These are phyloP conservation scores for Spiraea crenata DNA, from an alignment of 331 rosid genomes.

Conservation along the genomic window DNA sequence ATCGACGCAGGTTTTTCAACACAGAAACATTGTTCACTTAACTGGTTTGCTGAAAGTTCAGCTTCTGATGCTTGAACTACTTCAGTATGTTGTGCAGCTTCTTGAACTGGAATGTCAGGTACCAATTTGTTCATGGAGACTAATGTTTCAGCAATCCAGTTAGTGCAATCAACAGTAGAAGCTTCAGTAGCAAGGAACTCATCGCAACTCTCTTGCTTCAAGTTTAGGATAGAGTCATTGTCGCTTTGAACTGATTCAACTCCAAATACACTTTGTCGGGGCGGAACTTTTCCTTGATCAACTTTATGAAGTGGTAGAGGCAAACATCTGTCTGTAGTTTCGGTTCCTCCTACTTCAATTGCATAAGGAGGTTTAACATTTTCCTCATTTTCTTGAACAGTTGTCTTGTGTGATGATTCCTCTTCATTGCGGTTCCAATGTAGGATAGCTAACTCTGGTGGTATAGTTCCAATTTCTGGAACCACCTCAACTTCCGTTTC, in stretches of 20 bases:
- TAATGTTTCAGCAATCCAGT: slow-evolving; percentile 27
- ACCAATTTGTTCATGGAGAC: slow-evolving; percentile 34
- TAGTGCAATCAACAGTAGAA: slow-evolving; percentile 32
- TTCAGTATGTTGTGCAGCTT: slow-evolving; percentile 22
- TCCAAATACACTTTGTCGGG: slow-evolving; percentile 17
- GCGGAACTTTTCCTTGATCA: slow-evolving; percentile 27
- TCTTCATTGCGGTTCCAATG: slow-evolving; percentile 27
- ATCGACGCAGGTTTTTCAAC: slow-evolving; percentile 24
- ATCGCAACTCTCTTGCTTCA: slow-evolving; percentile 23
- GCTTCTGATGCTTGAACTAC: slow-evolving; percentile 30
- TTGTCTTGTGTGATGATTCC: slow-evolving; percentile 15
- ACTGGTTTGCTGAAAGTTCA: slow-evolving; percentile 26
- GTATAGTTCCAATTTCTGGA: slow-evolving; percentile 28
- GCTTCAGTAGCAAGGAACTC: slow-evolving; percentile 14
- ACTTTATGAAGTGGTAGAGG: not conserved
- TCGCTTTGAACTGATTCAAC: slow-evolving; percentile 15
- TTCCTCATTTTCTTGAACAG: slow-evolving; percentile 29
- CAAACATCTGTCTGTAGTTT: slow-evolving; percentile 23
- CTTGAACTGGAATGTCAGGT: slow-evolving; percentile 30
- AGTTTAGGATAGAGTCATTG: slow-evolving; percentile 23
- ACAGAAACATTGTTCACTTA: slow-evolving; percentile 18
- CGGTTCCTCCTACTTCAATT: slow-evolving; percentile 20
- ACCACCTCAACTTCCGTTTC: slow-evolving; percentile 21
- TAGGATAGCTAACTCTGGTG: slow-evolving; percentile 15
- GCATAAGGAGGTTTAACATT: slow-evolving; percentile 26